Conservation (phyloP, 495 filamentous ascomycete genomes). For the Talaromyces borbonicus region DNA sequence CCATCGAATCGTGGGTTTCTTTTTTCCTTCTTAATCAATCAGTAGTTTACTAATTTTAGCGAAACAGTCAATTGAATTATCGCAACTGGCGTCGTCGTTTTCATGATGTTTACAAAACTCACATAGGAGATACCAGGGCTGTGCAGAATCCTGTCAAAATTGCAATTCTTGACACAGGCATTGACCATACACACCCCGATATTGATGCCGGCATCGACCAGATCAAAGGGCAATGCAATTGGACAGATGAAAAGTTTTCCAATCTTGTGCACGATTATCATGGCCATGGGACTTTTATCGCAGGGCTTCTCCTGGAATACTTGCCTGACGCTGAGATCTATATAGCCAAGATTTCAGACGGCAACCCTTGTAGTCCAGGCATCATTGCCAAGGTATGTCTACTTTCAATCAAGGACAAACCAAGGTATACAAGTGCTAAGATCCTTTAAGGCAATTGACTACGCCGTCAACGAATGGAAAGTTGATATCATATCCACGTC, state of each 20-base stretch:
- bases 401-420: not conserved
- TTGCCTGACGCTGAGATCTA: constrained; percentile 9
- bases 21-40: not conserved
- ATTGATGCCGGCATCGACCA: constrained; percentile 1
- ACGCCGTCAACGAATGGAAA: constrained; percentile 12
- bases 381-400: not conserved
- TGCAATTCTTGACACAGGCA: constrained; percentile 5
- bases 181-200: constrained; percentile 2
- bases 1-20: not conserved
- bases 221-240: not conserved
- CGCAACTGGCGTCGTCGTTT: not conserved
- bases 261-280: not conserved
- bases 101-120: not conserved
- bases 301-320: constrained; percentile 4
- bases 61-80: not conserved
- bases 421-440: not conserved
- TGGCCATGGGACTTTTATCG: constrained; percentile 11
- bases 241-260: not conserved
- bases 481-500: constrained; percentile 22
- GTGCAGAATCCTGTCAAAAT: not conserved
- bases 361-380: not conserved
- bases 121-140: not conserved
- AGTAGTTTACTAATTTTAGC: not conserved
- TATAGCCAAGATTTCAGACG: constrained; percentile 3
- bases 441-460: constrained; percentile 17